These are phyloP conservation scores for Suillus cothurnatus DNA, from an alignment of 768 basidiomycete species.

Conservation along the genomic window DNA sequence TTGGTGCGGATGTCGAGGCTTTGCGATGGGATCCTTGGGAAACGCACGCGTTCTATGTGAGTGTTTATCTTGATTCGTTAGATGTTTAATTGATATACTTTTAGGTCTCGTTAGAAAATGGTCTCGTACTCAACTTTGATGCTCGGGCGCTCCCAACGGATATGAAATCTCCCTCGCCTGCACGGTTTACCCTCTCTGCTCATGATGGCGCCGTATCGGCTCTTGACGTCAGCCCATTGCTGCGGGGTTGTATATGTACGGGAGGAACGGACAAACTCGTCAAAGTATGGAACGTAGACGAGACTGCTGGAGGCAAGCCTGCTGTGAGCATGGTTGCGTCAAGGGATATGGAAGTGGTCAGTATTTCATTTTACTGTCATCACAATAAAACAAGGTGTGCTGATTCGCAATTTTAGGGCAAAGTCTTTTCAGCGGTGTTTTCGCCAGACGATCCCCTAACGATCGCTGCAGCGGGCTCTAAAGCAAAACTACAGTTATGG, in stretches of 20 bases:
- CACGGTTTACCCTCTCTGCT: slow-evolving; percentile 87
- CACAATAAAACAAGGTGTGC: not conserved
- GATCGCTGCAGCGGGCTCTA: slow-evolving; percentile 91
- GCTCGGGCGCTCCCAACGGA: slow-evolving; percentile 78
- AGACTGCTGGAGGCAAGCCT: slow-evolving; percentile 59
- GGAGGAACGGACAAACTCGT: slow-evolving; percentile 95
- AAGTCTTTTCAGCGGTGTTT: slow-evolving; percentile 90
- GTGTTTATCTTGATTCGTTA: slow-evolving; percentile 26
- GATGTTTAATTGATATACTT: slow-evolving; percentile 7
- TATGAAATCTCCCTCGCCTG: slow-evolving; percentile 61
- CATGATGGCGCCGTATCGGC: slow-evolving; percentile 91
- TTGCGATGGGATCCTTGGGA: slow-evolving; percentile 98
- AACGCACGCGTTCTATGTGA: slow-evolving; percentile 79
- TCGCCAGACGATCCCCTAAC: slow-evolving; percentile 96
- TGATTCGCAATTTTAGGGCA: slow-evolving; percentile 61
- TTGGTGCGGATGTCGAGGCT: slow-evolving; percentile 93
- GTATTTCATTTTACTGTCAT: slow-evolving; percentile 26
- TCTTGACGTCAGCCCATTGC: slow-evolving; percentile 87
- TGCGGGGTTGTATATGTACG: slow-evolving; percentile 89
- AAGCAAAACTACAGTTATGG: slow-evolving; percentile 95
- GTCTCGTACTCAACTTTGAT: slow-evolving; percentile 91
- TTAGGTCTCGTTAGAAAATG: slow-evolving; percentile 96
- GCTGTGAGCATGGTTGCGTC: slow-evolving; percentile 84
- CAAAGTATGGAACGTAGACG: slow-evolving; percentile 94
- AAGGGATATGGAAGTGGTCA: slow-evolving; percentile 87